These are phyloP conservation scores for Spencermartinsiella ligniputridi DNA, from an alignment of 1,139 yeast species.

Conservation along the genomic window DNA sequence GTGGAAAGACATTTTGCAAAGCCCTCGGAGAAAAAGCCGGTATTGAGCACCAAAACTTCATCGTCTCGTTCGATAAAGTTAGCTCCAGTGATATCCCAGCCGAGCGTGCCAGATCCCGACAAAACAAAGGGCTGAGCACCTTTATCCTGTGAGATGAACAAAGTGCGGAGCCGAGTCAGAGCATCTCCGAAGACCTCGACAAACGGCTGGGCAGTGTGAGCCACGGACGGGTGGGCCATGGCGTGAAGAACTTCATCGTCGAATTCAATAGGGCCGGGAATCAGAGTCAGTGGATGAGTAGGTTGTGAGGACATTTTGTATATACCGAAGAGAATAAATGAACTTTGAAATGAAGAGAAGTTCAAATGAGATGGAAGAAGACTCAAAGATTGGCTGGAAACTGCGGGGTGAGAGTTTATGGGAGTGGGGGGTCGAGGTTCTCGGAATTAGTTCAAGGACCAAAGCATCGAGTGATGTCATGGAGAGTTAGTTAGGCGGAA, in stretches of 20 bases:
- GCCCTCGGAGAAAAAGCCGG: conserved; percentile 89
- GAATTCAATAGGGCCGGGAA: conserved; percentile 94
- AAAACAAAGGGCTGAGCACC: conserved; percentile 73
- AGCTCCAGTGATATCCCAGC: conserved; percentile 88
- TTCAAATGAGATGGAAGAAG: too few species aligned
- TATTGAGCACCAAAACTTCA: conserved; percentile 73
- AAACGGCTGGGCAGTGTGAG: conserved; percentile 90
- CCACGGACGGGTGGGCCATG: conserved; percentile 79
- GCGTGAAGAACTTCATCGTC: conserved; percentile 77
- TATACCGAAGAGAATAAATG: too few species aligned
- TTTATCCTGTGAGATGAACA: conserved; percentile 67
- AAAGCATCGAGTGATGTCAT: too few species aligned
- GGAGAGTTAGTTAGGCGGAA: too few species aligned
- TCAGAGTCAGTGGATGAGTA: conserved; percentile 45
- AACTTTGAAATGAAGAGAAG: too few species aligned
- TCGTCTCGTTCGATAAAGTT: conserved; percentile 61
- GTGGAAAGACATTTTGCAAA: conserved; percentile 75
- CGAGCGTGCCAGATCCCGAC: conserved; percentile 90
- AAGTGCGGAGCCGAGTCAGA: conserved; percentile 60
- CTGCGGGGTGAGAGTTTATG: not conserved
- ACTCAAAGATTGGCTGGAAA: not conserved
- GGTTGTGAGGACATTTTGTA: conserved; percentile 20
- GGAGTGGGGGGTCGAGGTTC: not conserved
- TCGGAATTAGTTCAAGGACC: not conserved
- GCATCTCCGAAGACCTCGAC: conserved; percentile 66